These are phyloP conservation scores for Cavenderia fasciculata DNA, from an alignment of 78 protist species.

Conservation along the genomic window DNA sequence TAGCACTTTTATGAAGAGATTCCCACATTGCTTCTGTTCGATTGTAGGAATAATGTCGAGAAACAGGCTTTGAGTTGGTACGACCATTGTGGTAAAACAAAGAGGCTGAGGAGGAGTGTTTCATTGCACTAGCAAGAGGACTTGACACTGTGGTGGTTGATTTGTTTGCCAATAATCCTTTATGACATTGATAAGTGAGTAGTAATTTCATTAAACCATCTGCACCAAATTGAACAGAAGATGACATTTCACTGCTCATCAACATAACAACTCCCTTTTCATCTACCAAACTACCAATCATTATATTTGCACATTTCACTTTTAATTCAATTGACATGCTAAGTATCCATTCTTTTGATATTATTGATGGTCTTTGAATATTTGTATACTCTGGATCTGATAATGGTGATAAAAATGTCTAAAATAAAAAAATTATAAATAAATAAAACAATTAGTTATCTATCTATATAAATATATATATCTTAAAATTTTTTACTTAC, in stretches of 20 bases:
- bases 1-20: conserved; percentile 8
- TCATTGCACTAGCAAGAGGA: background rate
- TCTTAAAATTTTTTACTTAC: background rate
- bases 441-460: no score
- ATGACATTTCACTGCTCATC: background rate
- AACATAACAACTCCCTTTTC: background rate
- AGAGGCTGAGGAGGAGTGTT: background rate
- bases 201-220: conserved; percentile 43
- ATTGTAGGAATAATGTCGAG: background rate
- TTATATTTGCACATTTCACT: conserved; percentile 23
- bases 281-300: conserved; percentile 29
- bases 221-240: conserved; percentile 8
- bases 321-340: background rate
- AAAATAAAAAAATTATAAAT: no score
- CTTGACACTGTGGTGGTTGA: background rate
- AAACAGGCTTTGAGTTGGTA: background rate
- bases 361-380: background rate
- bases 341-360: conserved; percentile 25
- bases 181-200: conserved; percentile 3
- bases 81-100: background rate
- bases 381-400: conserved; percentile 25
- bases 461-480: no score
- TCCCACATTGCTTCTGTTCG: conserved; percentile 15
- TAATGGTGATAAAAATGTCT: conserved; percentile 25
- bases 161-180: conserved; percentile 26